phyloP scores from a whole-genome alignment of 2,329 filamentous ascomycete genomes.

The Colletotrichum spinosum region DNA sequence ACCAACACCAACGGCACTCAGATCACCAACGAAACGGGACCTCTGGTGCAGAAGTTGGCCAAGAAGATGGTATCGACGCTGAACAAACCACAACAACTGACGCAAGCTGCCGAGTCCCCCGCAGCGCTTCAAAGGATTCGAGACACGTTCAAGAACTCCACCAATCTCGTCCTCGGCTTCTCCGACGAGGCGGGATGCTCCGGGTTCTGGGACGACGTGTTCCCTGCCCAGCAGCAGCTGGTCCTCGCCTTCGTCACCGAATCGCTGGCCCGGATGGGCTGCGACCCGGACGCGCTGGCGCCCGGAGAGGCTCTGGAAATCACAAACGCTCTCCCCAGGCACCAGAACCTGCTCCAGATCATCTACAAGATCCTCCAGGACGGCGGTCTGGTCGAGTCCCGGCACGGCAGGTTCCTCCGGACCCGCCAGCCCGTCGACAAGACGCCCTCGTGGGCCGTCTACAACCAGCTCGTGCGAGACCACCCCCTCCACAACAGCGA shows the following conservation, averaged over 20 bases:
- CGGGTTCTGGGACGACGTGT: too few species aligned
- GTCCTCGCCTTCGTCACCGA: conserved; percentile 47
- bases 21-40: too few species aligned
- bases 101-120: too few species aligned
- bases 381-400: conserved; percentile 6
- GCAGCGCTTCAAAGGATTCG: too few species aligned
- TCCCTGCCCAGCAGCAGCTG: conserved; percentile 29
- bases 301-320: conserved; percentile 40
- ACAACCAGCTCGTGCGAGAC: conserved; percentile 41
- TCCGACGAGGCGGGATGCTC: too few species aligned
- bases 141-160: too few species aligned
- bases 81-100: too few species aligned
- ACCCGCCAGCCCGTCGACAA: conserved; percentile 18
- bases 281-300: conserved; percentile 39
- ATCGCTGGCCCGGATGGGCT: conserved; percentile 46
- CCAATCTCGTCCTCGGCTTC: too few species aligned
- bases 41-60: too few species aligned
- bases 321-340: conserved; percentile 40
- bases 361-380: conserved; percentile 44
- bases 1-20: too few species aligned
- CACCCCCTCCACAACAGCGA: conserved; percentile 48
- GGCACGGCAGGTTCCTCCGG: conserved; percentile 29
- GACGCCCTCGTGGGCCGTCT: conserved; percentile 39
- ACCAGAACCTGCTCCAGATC: conserved; percentile 43
- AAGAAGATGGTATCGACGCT: too few species aligned